Base-by-base conservation (phyloP, 2,329 filamentous ascomycete genomes). In the Colletotrichum musae region DNA sequence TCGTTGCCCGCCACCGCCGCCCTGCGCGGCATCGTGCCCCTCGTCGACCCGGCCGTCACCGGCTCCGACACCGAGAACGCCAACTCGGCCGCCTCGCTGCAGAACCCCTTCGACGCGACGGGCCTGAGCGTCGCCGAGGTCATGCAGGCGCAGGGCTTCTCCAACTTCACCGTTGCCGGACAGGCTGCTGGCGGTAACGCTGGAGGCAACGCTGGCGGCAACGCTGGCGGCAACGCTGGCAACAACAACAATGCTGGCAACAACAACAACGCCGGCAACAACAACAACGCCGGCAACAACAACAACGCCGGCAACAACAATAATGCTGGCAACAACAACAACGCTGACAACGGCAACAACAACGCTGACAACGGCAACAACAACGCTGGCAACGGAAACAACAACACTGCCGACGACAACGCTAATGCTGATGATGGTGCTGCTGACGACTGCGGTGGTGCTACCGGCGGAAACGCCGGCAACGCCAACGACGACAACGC, bases 121-220 rank as follows among this genome's bases (percentile, higher is more conserved):
- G 90, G 91, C n/a, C 77, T 91, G 73, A 91, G 89, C 70, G 88
- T 93, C 32, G 91, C 91, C 24, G 85, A 92, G 66, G 80, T 93
- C 68, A 85, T 91, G 80, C 80, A 79, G 57, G 87, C 86, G 24
- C 85, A 90, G 65, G 91, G 91, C 13, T 91, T 93, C 75, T 83
- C 83, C 72, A 89, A 89, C 79, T 90, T 93, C 73, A 88, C 87
- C 47, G 75, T 80, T 21, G 79, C 81, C 62, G 81, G 78, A 10
- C 79, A 77, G 64, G 79, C 78, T 39, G 80, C 74, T 47, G 77
- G 75, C 24, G 80, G 77, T 32, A 76, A 73, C 43, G 77, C 70
- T 45, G 74, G 69, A 16, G 71, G 60, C 71, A 71, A 73, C 10
- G 18, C 65, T 36, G 45, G 28, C 13, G 60, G 47, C 18, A n/a